A percentile compares a stretch with the other conserved stretches of the same genome.
These are phyloP conservation scores for Pseudomassariella vexata DNA, from an alignment of 2,329 filamentous ascomycete genomes.

Conservation along the genomic window DNA sequence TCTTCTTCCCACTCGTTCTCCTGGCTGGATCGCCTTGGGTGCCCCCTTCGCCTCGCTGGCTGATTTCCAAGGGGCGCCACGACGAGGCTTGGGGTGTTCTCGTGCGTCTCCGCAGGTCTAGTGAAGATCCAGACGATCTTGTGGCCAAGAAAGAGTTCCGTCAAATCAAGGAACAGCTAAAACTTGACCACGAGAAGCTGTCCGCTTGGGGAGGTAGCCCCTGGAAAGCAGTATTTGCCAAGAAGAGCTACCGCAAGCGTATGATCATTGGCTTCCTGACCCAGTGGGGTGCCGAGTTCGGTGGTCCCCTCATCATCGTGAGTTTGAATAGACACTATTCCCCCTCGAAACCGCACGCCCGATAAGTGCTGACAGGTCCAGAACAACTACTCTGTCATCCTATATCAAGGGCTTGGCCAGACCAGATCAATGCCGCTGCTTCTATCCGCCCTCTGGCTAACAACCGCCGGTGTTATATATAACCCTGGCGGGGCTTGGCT, in stretches of 20 bases:
- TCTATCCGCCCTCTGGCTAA: constrained; percentile 33
- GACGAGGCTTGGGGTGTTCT: constrained; percentile 40
- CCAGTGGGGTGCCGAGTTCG: constrained; percentile 47
- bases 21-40: constrained; percentile 34
- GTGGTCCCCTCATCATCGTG: constrained; percentile 45
- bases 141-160: constrained; percentile 39
- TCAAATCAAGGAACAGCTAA: constrained; percentile 39
- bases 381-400: constrained; percentile 36
- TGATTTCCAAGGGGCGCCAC: constrained; percentile 36
- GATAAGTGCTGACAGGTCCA: constrained; percentile 12
- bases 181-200: constrained; percentile 34
- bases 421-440: constrained; percentile 33
- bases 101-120: constrained; percentile 28
- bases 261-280: constrained; percentile 47
- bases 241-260: constrained; percentile 41
- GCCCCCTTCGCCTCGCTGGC: constrained; percentile 42
- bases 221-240: constrained; percentile 39
- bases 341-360: too few species aligned
- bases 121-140: constrained; percentile 32
- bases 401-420: constrained; percentile 32
- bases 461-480: constrained; percentile 41
- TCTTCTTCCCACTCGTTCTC: constrained; percentile 31
- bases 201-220: constrained; percentile 29
- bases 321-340: constrained; percentile 19
- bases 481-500: constrained; percentile 43